Evolutionary conservation across 257 asterid species (phyloP), one percentile per base, ranked within the genome.

Genomic region (Penstemon barbatus): DNA sequence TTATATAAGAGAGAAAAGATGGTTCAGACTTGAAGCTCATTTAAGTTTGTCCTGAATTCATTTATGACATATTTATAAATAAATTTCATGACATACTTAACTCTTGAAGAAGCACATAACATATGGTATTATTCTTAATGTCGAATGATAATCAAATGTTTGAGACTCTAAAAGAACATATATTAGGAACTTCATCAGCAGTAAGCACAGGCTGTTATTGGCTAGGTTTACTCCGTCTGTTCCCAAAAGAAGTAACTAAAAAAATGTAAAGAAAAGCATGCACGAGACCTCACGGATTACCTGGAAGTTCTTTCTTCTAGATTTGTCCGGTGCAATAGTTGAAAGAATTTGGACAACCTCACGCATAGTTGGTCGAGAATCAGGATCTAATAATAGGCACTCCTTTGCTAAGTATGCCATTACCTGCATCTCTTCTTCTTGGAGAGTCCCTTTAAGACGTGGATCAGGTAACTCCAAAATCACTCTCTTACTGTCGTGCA

Each of bases 341-440:
- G 97, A 90, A 71, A 93, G 90, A 57, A 90, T 81, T 58, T 93
- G 99, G 70, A 93, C 97, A 61, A 93, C 99, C 76, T 90, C 96
- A 8, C 84, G 81, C 99, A 93, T 90, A 74, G 80, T 88, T 48
- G 99, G 99, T 72, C 97, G 91, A 71, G 91, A 84, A 68, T 90
- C 97, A 5, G 99, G 99, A 76, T 93, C 99, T 83, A 88, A 56
- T 39, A 90, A 71, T 42, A 93, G 85, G 74, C 99, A 93, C 85
- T 93, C 99, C 71, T 90, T 93, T 7, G 99, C 96, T 73, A 93
- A 78, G 79, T 88, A 93, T 71, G 96, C 95, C 95, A 93, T 85
- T 50, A 90, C 96, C 61, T 93, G 96, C 96, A 93, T 82, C 79
- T 94, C 99, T 65, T 94, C 99, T 67, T 84, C 89, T 59, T 85